Percentiles rank a stretch among this genome's conserved stretches.
Evolutionary conservation across 179 eudicot species (phyloP).

Genomic region (Camellia oleifera): DNA sequence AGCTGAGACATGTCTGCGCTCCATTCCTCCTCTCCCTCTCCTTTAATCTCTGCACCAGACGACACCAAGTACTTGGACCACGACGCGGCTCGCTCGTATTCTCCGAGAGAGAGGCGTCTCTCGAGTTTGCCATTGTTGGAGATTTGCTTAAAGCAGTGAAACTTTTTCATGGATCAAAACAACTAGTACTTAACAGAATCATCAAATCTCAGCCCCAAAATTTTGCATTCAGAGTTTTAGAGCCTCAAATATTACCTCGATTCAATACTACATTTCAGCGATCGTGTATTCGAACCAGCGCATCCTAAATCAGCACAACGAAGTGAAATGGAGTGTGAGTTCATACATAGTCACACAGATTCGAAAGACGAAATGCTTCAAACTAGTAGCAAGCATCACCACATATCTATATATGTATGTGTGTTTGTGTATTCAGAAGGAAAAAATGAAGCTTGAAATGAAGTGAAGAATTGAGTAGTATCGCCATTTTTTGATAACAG

Average conservation of each 20-base stretch:
- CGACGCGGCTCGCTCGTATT: constrained; percentile 74
- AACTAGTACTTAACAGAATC: background rate
- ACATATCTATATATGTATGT: background rate
- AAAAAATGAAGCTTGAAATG: background rate
- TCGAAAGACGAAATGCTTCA: background rate
- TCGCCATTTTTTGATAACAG: background rate
- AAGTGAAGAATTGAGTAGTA: background rate
- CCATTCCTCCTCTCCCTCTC: constrained; percentile 82
- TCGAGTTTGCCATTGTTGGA: constrained; percentile 44
- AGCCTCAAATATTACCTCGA: background rate
- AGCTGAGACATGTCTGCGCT: constrained; percentile 96
- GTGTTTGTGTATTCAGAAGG: background rate
- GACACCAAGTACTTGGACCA: constrained; percentile 97
- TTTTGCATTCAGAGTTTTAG: background rate
- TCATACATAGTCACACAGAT: background rate
- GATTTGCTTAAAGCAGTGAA: constrained; percentile 63
- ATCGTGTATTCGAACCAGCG: background rate
- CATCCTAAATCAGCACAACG: background rate
- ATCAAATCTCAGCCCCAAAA: background rate
- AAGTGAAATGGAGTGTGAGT: background rate
- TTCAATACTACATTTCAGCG: constrained; percentile 4
- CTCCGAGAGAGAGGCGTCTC: constrained; percentile 70
- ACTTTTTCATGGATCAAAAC: constrained; percentile 54
- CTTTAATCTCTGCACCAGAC: constrained; percentile 77
- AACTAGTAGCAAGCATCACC: background rate